Evolutionary conservation across 1,139 yeast genomes (phyloP).

Genomic region (Magnusiomyces sp.): DNA sequence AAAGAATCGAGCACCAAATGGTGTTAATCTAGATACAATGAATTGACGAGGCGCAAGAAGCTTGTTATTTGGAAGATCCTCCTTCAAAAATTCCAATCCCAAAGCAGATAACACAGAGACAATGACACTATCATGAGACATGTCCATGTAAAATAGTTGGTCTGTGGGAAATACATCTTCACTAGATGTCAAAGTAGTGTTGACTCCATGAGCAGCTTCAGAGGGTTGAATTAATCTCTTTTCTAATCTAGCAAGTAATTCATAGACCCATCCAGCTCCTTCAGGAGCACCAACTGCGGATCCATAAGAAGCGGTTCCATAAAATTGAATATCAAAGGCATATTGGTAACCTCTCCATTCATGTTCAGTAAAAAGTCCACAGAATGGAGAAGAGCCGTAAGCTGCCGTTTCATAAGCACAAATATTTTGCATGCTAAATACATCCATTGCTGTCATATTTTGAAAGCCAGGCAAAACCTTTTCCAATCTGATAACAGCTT

Average conservation of each 20-base stretch:
- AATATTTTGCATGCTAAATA: conserved; percentile 35
- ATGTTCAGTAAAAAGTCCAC: conserved; percentile 41
- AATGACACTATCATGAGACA: conserved; percentile 38
- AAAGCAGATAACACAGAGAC: conserved; percentile 35
- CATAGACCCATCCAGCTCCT: conserved; percentile 38
- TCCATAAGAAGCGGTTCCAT: conserved; percentile 34
- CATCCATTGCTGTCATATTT: conserved; percentile 34
- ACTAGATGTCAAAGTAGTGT: conserved; percentile 28
- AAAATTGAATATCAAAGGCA: conserved; percentile 37
- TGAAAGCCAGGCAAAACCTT: conserved; percentile 37
- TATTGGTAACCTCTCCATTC: conserved; percentile 45
- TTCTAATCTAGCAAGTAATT: conserved; percentile 33
- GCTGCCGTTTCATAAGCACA: conserved; percentile 46
- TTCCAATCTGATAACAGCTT: conserved; percentile 38
- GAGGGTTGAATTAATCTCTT: conserved; percentile 21
- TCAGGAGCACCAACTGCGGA: conserved; percentile 34
- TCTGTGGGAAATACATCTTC: conserved; percentile 33
- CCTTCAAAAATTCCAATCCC: conserved; percentile 32
- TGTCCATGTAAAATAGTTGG: conserved; percentile 37
- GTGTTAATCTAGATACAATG: conserved; percentile 35
- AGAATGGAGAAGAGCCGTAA: conserved; percentile 40
- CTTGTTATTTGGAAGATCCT: conserved; percentile 30
- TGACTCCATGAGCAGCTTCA: conserved; percentile 30
- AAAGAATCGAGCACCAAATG: conserved; percentile 37
- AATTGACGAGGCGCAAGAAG: conserved; percentile 36